Evolutionary conservation across 495 filamentous ascomycete species (phyloP).

Genomic region (Penicillium bovifimosum): DNA sequence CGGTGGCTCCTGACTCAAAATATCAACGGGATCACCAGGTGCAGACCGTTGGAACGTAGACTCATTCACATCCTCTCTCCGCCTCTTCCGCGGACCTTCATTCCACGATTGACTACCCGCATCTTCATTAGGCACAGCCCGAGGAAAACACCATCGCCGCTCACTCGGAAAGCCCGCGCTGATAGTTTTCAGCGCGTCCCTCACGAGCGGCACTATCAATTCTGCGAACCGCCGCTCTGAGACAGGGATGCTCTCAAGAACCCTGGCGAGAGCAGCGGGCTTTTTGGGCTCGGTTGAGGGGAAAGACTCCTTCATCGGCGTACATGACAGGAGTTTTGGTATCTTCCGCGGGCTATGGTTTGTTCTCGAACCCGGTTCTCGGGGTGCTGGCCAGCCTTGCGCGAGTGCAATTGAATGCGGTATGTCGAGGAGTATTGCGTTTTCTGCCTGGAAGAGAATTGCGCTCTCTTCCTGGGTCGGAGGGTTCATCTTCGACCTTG

Average conservation of each 20-base stretch:
- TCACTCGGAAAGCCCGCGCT: neutral
- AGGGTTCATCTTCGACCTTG: constrained; percentile 3
- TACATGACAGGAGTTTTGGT: constrained; percentile 27
- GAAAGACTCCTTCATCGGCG: constrained; percentile 30
- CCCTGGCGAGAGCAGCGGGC: constrained; percentile 30
- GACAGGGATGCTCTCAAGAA: constrained; percentile 28
- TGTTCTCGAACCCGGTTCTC: neutral
- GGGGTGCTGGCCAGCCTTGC: constrained; percentile 13
- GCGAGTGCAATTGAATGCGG: constrained; percentile 53
- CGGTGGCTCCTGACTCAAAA: constrained; percentile 16
- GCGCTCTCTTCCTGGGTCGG: constrained; percentile 9
- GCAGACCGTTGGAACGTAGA: neutral
- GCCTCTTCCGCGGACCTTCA: constrained; percentile 10
- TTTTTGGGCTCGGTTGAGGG: constrained; percentile 40
- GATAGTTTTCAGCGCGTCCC: constrained; percentile 26
- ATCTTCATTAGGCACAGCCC: constrained; percentile 9
- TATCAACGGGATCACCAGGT: neutral
- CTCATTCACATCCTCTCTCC: neutral
- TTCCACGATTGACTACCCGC: constrained; percentile 5
- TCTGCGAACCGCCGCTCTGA: constrained; percentile 23
- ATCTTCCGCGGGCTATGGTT: constrained; percentile 1
- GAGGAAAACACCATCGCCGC: constrained; percentile 39
- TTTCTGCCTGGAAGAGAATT: constrained; percentile 48
- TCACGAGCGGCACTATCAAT: constrained; percentile 28
- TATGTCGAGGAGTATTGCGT: constrained; percentile 56